Percentiles rank a stretch among this genome's conserved stretches.
Evolutionary conservation across 2,329 filamentous ascomycete species (phyloP).

Genomic region (Aspergillus novofumigatus): DNA sequence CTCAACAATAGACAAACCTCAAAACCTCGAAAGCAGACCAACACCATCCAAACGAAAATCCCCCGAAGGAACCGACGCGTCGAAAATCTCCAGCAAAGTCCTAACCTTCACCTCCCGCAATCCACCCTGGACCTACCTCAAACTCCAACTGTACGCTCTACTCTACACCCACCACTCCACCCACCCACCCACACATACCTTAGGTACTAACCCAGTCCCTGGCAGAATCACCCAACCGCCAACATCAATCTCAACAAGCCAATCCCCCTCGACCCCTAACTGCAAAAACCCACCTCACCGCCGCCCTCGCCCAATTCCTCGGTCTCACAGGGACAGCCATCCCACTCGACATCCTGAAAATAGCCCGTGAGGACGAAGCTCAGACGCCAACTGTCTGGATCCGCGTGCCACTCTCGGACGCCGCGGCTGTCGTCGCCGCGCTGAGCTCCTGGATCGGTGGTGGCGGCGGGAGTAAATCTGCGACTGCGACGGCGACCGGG

Average conservation of each 20-base stretch:
- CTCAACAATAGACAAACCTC: not conserved
- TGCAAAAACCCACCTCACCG: conserved; percentile 42
- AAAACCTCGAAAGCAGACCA: not conserved
- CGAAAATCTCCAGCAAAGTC: conserved; percentile 11
- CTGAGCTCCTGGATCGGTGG: conserved; percentile 45
- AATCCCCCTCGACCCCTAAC: conserved; percentile 41
- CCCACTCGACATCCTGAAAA: conserved; percentile 44
- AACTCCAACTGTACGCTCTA: conserved; percentile 37
- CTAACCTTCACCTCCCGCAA: conserved; percentile 38
- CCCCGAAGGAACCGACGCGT: conserved; percentile 2
- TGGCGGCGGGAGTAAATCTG: not conserved
- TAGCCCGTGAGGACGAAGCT: conserved; percentile 12
- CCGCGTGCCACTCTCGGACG: conserved; percentile 44
- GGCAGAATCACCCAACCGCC: conserved; percentile 26
- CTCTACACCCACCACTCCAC: not conserved
- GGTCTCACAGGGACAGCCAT: conserved; percentile 45
- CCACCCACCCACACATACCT: not conserved
- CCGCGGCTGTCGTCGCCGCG: conserved; percentile 39
- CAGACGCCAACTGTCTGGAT: conserved; percentile 35
- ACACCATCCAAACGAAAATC: conserved; percentile 25
- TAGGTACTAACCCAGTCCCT: not conserved
- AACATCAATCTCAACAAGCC: conserved; percentile 10
- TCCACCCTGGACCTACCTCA: conserved; percentile 43
- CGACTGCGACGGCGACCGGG: conserved; percentile 4
- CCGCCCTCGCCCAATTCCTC: conserved; percentile 46